Percentiles rank a stretch among this genome's conserved stretches.
These are phyloP conservation scores for Kwoniella dejecticola DNA, from an alignment of 768 basidiomycete genomes.

Conservation along the genomic window DNA sequence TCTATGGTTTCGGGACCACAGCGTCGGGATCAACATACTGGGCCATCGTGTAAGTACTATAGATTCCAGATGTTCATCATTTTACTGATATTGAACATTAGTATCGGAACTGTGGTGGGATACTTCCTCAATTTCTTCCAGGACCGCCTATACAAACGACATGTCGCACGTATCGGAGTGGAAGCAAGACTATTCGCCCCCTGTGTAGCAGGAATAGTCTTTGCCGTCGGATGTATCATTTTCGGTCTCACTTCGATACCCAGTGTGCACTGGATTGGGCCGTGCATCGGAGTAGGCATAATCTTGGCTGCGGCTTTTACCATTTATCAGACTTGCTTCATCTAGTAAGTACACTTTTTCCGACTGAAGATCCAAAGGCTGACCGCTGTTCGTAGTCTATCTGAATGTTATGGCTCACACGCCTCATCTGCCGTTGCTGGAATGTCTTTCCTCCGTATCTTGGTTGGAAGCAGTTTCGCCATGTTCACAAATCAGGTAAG, in stretches of 20 bases:
- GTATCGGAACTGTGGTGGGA: conserved; percentile 37
- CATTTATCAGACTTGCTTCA: conserved; percentile 50
- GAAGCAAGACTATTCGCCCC: conserved; percentile 52
- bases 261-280: conserved; percentile 65
- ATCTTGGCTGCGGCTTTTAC: conserved; percentile 54
- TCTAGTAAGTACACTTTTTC: conserved; percentile 57
- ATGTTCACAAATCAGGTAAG: conserved; percentile 58
- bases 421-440: conserved; percentile 71
- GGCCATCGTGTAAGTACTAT: conserved; percentile 57
- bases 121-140: conserved; percentile 41
- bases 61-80: neutral
- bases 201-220: conserved; percentile 45
- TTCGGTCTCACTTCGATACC: conserved; percentile 69
- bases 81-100: conserved; percentile 9
- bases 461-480: conserved; percentile 60
- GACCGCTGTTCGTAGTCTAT: conserved; percentile 57
- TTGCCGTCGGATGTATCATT: conserved; percentile 60
- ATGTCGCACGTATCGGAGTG: conserved; percentile 41
- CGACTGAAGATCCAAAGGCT: no score
- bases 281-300: conserved; percentile 63
- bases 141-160: conserved; percentile 44
- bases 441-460: conserved; percentile 64
- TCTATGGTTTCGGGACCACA: conserved; percentile 67
- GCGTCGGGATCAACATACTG: conserved; percentile 66
- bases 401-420: conserved; percentile 65